A percentile compares a stretch with the other conserved stretches of the same genome.
phyloP scores from a whole-genome alignment of 495 filamentous ascomycete species.

The Trypethelium eluteriae region DNA sequence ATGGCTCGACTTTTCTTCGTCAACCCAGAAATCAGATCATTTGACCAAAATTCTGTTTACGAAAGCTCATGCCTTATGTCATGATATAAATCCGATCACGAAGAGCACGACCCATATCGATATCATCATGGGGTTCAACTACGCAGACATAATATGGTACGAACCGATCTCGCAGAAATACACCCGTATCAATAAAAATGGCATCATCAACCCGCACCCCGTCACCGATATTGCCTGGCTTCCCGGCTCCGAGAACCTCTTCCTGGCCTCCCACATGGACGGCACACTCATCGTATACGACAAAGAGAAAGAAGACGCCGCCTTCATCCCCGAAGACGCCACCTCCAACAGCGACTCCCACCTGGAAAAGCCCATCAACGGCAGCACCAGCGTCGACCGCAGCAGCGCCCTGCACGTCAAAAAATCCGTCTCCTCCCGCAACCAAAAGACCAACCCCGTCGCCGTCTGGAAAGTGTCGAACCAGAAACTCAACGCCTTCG shows the following conservation, averaged over 20 bases:
- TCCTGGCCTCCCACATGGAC: constrained; percentile 87
- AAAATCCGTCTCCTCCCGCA: constrained; percentile 85
- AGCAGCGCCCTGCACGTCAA: constrained; percentile 44
- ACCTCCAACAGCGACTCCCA: constrained; percentile 44
- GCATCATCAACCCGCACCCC: constrained; percentile 74
- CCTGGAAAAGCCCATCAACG: constrained; percentile 38
- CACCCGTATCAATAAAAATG: constrained; percentile 92
- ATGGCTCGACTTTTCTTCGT: constrained; percentile 66
- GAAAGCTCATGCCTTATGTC: constrained; percentile 88
- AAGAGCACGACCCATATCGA: constrained; percentile 75
- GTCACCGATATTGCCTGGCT: constrained; percentile 88
- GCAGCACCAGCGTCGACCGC: constrained; percentile 28
- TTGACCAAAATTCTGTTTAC: constrained; percentile 94
- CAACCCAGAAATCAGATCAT: constrained; percentile 64
- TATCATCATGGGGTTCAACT: constrained; percentile 89
- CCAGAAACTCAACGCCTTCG: constrained; percentile 78
- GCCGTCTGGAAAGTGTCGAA: constrained; percentile 85
- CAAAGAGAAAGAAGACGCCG: constrained; percentile 93
- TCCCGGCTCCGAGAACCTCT: constrained; percentile 86
- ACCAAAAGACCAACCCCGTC: constrained; percentile 88
- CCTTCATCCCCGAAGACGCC: constrained; percentile 52
- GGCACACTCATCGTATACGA: constrained; percentile 93
- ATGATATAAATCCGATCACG: constrained; percentile 81
- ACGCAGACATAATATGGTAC: constrained; percentile 97
- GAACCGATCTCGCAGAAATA: constrained; percentile 96